Conservation (phyloP, 2,329 filamentous ascomycete species). For the Xylaria multiplex region DNA sequence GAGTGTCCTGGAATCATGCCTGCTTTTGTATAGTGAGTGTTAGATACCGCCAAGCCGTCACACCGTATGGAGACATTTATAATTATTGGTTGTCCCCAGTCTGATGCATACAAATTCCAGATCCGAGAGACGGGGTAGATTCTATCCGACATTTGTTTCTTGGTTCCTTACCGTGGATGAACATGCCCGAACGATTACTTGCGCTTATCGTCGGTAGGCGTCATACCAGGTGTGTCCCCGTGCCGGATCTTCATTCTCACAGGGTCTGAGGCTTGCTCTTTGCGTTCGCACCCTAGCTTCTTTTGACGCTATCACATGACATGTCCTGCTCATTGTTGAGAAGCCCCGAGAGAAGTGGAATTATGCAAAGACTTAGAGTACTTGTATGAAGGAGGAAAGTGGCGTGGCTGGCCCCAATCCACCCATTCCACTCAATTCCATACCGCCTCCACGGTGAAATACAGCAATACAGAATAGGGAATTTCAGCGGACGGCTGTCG, state of each 20-base stretch:
- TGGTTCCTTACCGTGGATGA: neutral
- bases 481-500: conserved; percentile 15
- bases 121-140: too few species aligned
- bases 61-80: neutral
- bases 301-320: too few species aligned
- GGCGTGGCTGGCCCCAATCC: neutral
- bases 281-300: too few species aligned
- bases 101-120: too few species aligned
- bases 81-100: neutral
- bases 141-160: neutral
- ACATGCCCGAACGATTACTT: neutral
- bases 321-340: neutral
- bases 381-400: neutral
- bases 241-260: too few species aligned
- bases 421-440: conserved; percentile 30
- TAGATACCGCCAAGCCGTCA: neutral
- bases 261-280: neutral
- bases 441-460: neutral
- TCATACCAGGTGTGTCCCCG: neutral
- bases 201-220: conserved; percentile 16
- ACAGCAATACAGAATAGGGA: neutral
- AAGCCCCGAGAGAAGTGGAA: neutral
- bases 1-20: neutral
- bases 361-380: neutral
- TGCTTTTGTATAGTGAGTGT: conserved; percentile 3